phyloP scores from a whole-genome alignment of 1,139 yeast genomes.

The Yamadazyma triangularis region DNA sequence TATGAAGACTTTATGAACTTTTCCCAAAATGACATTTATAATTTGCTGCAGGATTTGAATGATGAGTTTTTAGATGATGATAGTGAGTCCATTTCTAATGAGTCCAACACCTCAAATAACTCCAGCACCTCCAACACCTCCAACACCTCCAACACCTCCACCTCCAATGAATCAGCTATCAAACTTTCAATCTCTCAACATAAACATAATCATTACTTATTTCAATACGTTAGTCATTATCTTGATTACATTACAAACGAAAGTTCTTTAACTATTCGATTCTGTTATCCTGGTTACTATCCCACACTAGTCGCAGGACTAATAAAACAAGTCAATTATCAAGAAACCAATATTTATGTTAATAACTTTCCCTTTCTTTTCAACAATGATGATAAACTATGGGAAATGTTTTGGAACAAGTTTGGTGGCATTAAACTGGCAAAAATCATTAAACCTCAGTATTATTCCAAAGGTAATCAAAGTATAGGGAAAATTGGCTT shows the following conservation, averaged over 20 bases:
- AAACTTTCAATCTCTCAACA: slow-evolving; percentile 35
- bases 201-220: slow-evolving; percentile 34
- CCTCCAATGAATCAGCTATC: slow-evolving; percentile 9
- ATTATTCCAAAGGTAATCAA: slow-evolving; percentile 18
- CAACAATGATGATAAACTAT: slow-evolving; percentile 33
- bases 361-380: slow-evolving; percentile 46
- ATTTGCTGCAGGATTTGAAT: slow-evolving; percentile 11
- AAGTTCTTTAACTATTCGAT: slow-evolving; percentile 2
- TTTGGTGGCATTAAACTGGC: slow-evolving; percentile 44
- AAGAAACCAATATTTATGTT: slow-evolving; percentile 58
- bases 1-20: slow-evolving; percentile 23
- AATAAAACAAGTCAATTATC: slow-evolving; percentile 30
- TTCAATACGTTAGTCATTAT: slow-evolving; percentile 13
- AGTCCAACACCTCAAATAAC: slow-evolving; percentile 21
- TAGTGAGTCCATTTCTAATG: slow-evolving; percentile 20
- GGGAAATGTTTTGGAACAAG: slow-evolving; percentile 40
- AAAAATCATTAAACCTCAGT: slow-evolving; percentile 42
- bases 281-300: slow-evolving; percentile 6
- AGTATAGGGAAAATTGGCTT: slow-evolving; percentile 38
- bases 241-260: slow-evolving; percentile 5
- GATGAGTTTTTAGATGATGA: slow-evolving; percentile 2
- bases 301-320: slow-evolving; percentile 6
- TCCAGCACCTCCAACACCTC: too few species aligned
- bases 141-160: not conserved
- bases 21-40: slow-evolving; percentile 12